Evolutionary conservation across 768 basidiomycete genomes (phyloP), one percentile per base, ranked within the genome.

Genomic region (Tylopilus subfusipes): DNA sequence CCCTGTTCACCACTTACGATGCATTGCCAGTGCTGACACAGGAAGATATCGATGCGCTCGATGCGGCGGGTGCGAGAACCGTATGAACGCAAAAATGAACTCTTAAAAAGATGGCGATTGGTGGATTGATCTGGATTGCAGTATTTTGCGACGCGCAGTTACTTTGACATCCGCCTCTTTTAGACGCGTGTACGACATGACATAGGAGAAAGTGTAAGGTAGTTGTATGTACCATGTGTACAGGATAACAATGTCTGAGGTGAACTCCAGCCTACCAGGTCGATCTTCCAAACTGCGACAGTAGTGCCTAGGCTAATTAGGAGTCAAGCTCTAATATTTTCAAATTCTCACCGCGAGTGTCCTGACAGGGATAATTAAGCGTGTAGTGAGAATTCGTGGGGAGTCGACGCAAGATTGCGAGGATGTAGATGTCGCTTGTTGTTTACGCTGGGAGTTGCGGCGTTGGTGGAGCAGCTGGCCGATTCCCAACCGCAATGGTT

Each of bases 1-100:
- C 16, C n/a, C 19, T 11, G n/a, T 19, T 11, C 8, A 3, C 3
- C 5, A 6, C 8, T 19, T 8, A 18, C 10, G 34, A 18, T 7
- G 8, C 9, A 6, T 18, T 36, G 4, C 21, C 60, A 85, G 83
- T 65, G 18, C 75, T 86, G 36, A 77, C 81, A 3, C 59, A 62
- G 19, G 72, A 76, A 3, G 84, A 86, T 46, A 75, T 86, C 39
- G 61, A 66, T n/a, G 72, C 73, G 1, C 81, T 86, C 42, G 85
- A 88, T 60, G 67, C 68, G 4, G 84, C 84, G 1, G 84, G 85
- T 7, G 78, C 14, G 63, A 59, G 44, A 50, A 47, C 33, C 25
- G 27, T 3, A 27, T 25, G 46, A 18, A 27, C 6, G 21, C 34
- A 18, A 18, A 19, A 14, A 13, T 1, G 27, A n/a, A 30, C 16